These are phyloP conservation scores for Nevesoporus exiguus DNA, from an alignment of 768 basidiomycete genomes.

Conservation along the genomic window DNA sequence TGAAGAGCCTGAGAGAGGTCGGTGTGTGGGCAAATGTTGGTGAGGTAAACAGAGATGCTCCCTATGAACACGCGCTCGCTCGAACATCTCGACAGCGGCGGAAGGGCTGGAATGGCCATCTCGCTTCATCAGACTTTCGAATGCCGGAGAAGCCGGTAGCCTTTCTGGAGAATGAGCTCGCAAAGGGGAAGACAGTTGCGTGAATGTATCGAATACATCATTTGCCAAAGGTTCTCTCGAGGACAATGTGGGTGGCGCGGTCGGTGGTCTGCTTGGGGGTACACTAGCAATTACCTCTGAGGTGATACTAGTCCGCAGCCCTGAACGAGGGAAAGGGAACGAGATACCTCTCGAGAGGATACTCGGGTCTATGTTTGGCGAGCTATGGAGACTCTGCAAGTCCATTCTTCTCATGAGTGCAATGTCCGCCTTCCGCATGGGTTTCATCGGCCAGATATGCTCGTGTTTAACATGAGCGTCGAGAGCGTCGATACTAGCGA, in stretches of 20 bases:
- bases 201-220: conserved; percentile 14
- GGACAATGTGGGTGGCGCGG: neutral
- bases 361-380: conserved; percentile 10
- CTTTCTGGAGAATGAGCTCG: conserved; percentile 6
- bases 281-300: conserved; percentile 4
- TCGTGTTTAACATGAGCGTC: conserved; percentile 44
- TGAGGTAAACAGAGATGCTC: neutral
- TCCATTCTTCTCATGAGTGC: conserved; percentile 36
- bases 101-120: conserved; percentile 3
- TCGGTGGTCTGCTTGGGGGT: neutral
- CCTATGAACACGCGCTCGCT: conserved; percentile 9
- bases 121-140: conserved; percentile 16
- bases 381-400: conserved; percentile 33
- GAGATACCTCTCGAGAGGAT: conserved; percentile 19
- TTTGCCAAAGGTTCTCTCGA: neutral
- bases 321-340: neutral
- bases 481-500: conserved; percentile 37
- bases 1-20: conserved; percentile 28
- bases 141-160: conserved; percentile 20
- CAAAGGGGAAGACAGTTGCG: conserved; percentile 23
- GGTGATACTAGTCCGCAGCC: conserved; percentile 1
- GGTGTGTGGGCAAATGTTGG: conserved; percentile 5
- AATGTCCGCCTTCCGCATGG: conserved; percentile 46
- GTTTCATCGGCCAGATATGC: conserved; percentile 43
- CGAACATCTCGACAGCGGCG: conserved; percentile 20